Evolutionary conservation across 305 asterid genomes (phyloP), one percentile per base, ranked within the genome.

Genomic region (Rubia tinctorum): DNA sequence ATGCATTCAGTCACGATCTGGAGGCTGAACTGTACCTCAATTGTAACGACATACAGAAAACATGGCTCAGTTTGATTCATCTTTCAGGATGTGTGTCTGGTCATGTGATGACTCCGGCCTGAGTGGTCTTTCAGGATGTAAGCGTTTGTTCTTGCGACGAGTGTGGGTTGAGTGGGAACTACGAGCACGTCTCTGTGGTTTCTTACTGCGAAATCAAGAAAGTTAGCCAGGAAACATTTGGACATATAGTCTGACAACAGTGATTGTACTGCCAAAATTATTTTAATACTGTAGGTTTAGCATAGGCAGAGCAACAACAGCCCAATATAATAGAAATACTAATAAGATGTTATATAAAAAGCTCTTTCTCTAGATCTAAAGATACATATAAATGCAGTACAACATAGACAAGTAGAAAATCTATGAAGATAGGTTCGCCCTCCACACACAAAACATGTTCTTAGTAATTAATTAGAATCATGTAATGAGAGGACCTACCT

Each of bases 141-240:
- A 73, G 67, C 83, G 75, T 75, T 75, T 85, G 37, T 74, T 72
- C 76, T 78, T 77, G 62, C 79, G 83, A 61, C 82, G 85, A 25
- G 82, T 71, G 67, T 82, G 87, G 77, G 74, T 61, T 70, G 79
- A 76, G 63, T 66, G 80, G 71, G 81, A 76, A 69, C 62, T 75
- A 7, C 66, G 84, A 12, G 71, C 42, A n/a, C 43, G 87, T 73
- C 72, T 85, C 79, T 75, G 81, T 64, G 80, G 89, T 67, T 75
- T 82, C 74, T 73, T 75, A 27, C 87, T 81, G 85, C 73, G 64
- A 63, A 71, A 34, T 37, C 69, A 55, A 34, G 49, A 51, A 51
- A 64, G 8, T 69, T 49, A 47, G 68, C 51, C 3, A 27, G 30
- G 44, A 25, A 66, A 10, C 22, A 67, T 73, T 51, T 58, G 12